Evolutionary conservation across 192 early-diverging fungal genomes (phyloP).

Genomic region (Diversispora epigaea): DNA sequence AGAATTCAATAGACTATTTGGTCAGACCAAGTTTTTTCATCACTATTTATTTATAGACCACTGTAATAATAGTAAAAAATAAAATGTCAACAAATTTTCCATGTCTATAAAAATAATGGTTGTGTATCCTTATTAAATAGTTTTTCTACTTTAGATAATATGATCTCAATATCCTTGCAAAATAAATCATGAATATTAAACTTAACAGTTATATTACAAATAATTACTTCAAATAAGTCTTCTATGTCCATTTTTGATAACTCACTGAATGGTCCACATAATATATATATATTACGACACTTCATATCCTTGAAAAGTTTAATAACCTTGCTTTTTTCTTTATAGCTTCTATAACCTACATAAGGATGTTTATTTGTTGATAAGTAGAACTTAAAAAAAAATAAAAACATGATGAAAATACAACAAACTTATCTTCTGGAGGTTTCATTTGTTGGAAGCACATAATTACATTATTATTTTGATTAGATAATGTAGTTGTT

Average conservation of each 20-base stretch:
- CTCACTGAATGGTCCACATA: background rate
- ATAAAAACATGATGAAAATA: no score
- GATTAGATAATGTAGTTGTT: no score
- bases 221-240: background rate
- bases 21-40: constrained; percentile 13
- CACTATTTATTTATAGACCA: background rate
- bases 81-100: constrained; percentile 8
- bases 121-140: no score
- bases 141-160: no score
- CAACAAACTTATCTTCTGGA: no score
- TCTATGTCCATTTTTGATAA: background rate
- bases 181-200: background rate
- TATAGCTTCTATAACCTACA: no score
- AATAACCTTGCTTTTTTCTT: no score
- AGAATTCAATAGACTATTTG: constrained; percentile 2
- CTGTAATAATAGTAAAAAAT: constrained; percentile 7
- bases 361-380: no score
- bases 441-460: no score
- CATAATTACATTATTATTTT: no score
- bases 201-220: background rate
- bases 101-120: no score
- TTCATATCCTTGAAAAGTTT: background rate
- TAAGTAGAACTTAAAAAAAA: no score
- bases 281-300: background rate
- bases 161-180: background rate